Evolutionary conservation across 345 rosid genomes (phyloP).

Genomic region (Melaleuca alternifolia): DNA sequence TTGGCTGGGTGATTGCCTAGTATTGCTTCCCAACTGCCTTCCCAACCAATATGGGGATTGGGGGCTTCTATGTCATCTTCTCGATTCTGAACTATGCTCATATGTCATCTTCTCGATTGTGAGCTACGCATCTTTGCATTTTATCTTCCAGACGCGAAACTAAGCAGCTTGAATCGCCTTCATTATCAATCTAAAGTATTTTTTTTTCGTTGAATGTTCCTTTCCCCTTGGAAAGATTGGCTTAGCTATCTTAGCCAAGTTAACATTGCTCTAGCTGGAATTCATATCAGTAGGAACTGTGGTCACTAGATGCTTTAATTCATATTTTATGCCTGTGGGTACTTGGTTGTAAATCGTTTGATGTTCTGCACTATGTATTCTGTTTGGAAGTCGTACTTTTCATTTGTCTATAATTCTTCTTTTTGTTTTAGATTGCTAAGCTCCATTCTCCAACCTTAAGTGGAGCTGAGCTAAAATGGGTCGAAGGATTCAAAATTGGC

Average conservation of each 20-base stretch:
- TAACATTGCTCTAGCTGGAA: not conserved
- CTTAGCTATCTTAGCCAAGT: not conserved
- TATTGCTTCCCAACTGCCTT: not conserved
- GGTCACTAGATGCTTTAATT: not conserved
- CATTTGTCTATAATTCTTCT: not conserved
- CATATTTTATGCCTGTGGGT: not conserved
- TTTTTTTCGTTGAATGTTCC: not conserved
- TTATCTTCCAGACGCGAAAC: not conserved
- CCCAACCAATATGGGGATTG: not conserved
- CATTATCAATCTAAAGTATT: not conserved
- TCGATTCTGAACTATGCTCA: not conserved
- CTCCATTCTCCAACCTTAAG: conserved; percentile 41
- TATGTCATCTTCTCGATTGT: no score
- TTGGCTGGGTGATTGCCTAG: not conserved
- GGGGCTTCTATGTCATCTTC: not conserved
- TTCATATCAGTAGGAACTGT: not conserved
- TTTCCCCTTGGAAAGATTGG: not conserved
- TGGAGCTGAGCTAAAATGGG: conserved; percentile 50
- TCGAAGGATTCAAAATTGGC: conserved; percentile 65
- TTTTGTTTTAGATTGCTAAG: conserved; percentile 48
- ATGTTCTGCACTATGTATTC: not conserved
- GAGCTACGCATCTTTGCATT: not conserved
- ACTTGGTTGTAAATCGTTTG: not conserved
- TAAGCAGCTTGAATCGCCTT: not conserved
- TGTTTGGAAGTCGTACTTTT: not conserved